These are phyloP conservation scores for Cladophialophora carrionii DNA, from an alignment of 2,329 filamentous ascomycete genomes.

Conservation along the genomic window DNA sequence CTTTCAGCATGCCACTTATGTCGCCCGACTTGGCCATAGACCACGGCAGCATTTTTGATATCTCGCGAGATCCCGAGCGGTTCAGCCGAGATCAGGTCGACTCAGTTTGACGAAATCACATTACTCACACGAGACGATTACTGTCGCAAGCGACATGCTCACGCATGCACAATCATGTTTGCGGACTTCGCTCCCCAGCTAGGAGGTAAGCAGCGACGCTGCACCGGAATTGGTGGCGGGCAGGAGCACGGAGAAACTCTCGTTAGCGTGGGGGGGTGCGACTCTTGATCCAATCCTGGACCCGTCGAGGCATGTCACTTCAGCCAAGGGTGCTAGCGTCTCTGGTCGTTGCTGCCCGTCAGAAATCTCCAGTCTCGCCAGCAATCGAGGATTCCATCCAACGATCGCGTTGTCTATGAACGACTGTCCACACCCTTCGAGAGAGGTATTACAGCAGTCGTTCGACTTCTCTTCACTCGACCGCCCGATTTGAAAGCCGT, in stretches of 20 bases:
- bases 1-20: background rate
- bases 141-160: background rate
- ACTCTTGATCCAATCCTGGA: constrained; percentile 4
- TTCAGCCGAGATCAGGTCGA: constrained; percentile 1
- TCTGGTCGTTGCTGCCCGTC: background rate
- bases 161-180: constrained; percentile 1
- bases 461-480: background rate
- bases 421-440: background rate
- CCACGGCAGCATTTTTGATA: background rate
- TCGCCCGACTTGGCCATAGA: background rate
- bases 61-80: background rate
- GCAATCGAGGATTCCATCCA: background rate
- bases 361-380: background rate
- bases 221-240: constrained; percentile 8
- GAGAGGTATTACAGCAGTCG: background rate
- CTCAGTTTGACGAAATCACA: constrained; percentile 20
- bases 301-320: background rate
- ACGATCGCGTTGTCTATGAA: background rate
- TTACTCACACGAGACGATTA: constrained; percentile 21
- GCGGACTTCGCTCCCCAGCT: constrained; percentile 10
- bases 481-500: background rate
- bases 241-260: background rate
- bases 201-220: constrained; percentile 10
- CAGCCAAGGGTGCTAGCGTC: background rate
- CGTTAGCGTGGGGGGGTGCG: constrained; percentile 21